A percentile compares a stretch with the other conserved stretches of the same genome.
These are phyloP conservation scores for Alternaria triticimaculans DNA, from an alignment of 2,329 filamentous ascomycete species.

Conservation along the genomic window DNA sequence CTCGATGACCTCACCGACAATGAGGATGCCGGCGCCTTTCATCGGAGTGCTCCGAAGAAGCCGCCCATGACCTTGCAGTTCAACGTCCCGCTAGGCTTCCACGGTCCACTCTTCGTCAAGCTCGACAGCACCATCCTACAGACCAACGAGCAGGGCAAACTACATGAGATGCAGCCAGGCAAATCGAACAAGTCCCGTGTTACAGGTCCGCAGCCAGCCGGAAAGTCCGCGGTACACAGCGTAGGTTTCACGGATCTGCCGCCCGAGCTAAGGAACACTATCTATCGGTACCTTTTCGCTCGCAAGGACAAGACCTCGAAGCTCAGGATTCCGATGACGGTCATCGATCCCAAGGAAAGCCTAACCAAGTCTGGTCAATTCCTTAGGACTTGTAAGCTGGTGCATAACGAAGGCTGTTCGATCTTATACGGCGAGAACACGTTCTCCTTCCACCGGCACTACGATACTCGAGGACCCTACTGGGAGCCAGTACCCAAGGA, in stretches of 20 bases:
- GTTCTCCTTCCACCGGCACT: conserved; percentile 54
- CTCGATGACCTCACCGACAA: conserved; percentile 38
- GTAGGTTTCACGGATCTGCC: conserved; percentile 40
- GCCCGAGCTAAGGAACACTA: conserved; percentile 55
- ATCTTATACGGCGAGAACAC: conserved; percentile 60
- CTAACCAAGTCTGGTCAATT: conserved; percentile 54
- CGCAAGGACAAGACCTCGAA: conserved; percentile 32
- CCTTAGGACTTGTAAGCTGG: conserved; percentile 54
- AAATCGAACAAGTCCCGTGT: conserved; percentile 15
- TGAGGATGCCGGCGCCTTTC: conserved; percentile 26
- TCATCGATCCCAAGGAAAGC: conserved; percentile 17
- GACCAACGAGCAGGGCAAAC: conserved; percentile 9
- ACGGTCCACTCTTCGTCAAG: conserved; percentile 54
- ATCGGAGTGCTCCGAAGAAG: conserved; percentile 21
- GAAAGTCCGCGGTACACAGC: neutral
- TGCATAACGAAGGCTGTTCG: conserved; percentile 54
- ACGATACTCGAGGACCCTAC: conserved; percentile 48
- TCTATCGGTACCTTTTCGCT: conserved; percentile 55
- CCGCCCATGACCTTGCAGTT: conserved; percentile 52
- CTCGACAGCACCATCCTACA: conserved; percentile 43
- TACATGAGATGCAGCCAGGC: conserved; percentile 25
- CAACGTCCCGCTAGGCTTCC: conserved; percentile 54
- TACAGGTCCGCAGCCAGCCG: neutral
- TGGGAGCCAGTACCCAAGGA: conserved; percentile 53
- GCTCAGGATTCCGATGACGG: conserved; percentile 43